Percentiles rank a stretch among this genome's conserved stretches.
phyloP scores from a whole-genome alignment of 257 asterid species.

The Orobanche coerulescens region DNA sequence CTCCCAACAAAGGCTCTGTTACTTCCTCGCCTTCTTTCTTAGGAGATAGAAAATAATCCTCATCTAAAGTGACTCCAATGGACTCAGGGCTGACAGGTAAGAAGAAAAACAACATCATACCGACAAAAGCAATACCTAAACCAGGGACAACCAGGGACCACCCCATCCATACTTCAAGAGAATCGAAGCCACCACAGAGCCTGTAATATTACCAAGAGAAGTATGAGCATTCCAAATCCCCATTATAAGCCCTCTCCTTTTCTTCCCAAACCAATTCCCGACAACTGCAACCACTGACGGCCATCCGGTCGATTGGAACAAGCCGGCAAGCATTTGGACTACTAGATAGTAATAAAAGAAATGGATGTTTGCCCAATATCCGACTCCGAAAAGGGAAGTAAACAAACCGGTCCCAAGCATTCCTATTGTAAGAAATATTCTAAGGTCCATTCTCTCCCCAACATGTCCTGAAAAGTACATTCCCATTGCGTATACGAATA shows the following conservation, averaged over 20 bases:
- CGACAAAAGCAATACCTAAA: conserved; percentile 46
- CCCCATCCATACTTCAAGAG: conserved; percentile 91
- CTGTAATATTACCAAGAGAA: conserved; percentile 83
- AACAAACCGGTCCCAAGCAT: conserved; percentile 98
- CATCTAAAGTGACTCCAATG: conserved; percentile 46
- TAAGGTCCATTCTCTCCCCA: conserved; percentile 84
- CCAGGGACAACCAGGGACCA: conserved; percentile 93
- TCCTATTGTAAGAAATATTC: conserved; percentile 69
- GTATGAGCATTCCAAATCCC: conserved; percentile 99
- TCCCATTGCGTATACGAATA: conserved; percentile 76
- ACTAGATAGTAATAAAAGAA: conserved; percentile 59
- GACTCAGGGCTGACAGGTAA: conserved; percentile 73
- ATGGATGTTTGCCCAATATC: conserved; percentile 78
- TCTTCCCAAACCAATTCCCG: conserved; percentile 96
- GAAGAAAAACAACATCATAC: conserved; percentile 56
- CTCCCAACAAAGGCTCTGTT: conserved; percentile 45
- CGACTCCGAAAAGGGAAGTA: conserved; percentile 79
- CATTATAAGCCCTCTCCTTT: conserved; percentile 92
- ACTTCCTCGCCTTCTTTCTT: conserved; percentile 51
- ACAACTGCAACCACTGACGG: conserved; percentile 97
- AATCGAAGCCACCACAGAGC: conserved; percentile 72
- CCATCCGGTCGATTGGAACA: conserved; percentile 98
- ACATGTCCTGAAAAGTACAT: conserved; percentile 89
- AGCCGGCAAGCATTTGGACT: conserved; percentile 87
- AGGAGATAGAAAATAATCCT: conserved; percentile 28